Percentiles rank a stretch among this genome's conserved stretches.
Evolutionary conservation across 2,329 filamentous ascomycete genomes (phyloP).

Genomic region (Aureobasidium sp.): DNA sequence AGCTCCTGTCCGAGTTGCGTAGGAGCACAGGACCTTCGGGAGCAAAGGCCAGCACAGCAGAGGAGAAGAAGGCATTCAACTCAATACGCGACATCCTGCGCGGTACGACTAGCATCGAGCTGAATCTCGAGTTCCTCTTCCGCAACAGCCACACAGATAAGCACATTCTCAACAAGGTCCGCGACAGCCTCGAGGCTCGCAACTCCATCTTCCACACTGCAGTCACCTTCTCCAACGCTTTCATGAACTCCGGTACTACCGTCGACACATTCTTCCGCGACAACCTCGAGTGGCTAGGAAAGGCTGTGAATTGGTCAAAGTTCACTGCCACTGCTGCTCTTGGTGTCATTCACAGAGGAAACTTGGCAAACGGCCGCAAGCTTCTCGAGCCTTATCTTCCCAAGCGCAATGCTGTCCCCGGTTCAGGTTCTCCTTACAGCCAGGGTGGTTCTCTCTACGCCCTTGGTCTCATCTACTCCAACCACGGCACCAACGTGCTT

Average conservation of each 20-base stretch:
- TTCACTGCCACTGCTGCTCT: constrained; percentile 95
- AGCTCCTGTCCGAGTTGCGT: constrained; percentile 50
- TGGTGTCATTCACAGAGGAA: constrained; percentile 93
- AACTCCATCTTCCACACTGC: constrained; percentile 99
- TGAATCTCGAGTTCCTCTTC: constrained; percentile 95
- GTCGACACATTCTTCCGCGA: constrained; percentile 98
- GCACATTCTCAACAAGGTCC: constrained; percentile 89
- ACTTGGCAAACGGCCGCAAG: constrained; percentile 87
- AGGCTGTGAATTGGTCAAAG: constrained; percentile 99
- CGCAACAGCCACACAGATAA: constrained; percentile 90
- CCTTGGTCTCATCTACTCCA: constrained; percentile 92
- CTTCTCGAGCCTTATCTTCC: constrained; percentile 92
- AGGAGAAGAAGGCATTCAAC: constrained; percentile 48
- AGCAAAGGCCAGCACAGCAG: constrained; percentile 34
- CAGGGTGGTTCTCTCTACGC: constrained; percentile 94
- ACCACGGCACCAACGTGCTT: constrained; percentile 86
- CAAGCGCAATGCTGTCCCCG: constrained; percentile 61
- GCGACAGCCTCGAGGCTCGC: constrained; percentile 87
- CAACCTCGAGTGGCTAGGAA: constrained; percentile 95
- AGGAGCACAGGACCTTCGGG: constrained; percentile 41
- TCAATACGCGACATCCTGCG: constrained; percentile 61
- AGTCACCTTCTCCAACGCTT: constrained; percentile 94
- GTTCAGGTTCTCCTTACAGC: constrained; percentile 80
- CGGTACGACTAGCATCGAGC: constrained; percentile 85
- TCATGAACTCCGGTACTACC: constrained; percentile 98